Percentiles rank a stretch among this genome's conserved stretches.
Evolutionary conservation across 2,329 filamentous ascomycete genomes (phyloP).

Genomic region (Paraconiothyrium sp.): DNA sequence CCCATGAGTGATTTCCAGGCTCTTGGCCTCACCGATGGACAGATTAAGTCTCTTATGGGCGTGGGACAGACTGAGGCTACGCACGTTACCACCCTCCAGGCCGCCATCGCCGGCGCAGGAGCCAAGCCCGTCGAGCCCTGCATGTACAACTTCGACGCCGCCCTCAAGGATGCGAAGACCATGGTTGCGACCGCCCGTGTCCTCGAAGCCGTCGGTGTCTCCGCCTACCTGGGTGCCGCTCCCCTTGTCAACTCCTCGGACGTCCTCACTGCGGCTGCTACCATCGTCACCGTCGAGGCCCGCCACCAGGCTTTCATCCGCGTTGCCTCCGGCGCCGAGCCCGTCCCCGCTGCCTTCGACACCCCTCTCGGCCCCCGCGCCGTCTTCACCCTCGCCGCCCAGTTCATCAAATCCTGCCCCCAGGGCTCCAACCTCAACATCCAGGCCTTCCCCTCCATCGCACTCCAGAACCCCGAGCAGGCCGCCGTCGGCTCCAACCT

Average conservation of each 20-base stretch:
- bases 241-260: slow-evolving; percentile 68
- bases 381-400: slow-evolving; percentile 77
- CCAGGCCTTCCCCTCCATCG: slow-evolving; percentile 67
- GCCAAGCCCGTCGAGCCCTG: slow-evolving; percentile 73
- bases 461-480: slow-evolving; percentile 62
- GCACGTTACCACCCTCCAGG: slow-evolving; percentile 69
- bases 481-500: slow-evolving; percentile 51
- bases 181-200: slow-evolving; percentile 77
- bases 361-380: slow-evolving; percentile 72
- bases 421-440: slow-evolving; percentile 69
- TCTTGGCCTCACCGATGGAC: slow-evolving; percentile 64
- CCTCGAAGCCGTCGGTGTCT: slow-evolving; percentile 77
- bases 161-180: slow-evolving; percentile 68
- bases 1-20: slow-evolving; percentile 70
- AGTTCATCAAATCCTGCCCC: slow-evolving; percentile 77
- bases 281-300: slow-evolving; percentile 77
- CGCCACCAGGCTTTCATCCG: slow-evolving; percentile 79
- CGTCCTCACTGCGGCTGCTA: slow-evolving; percentile 72
- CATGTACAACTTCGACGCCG: slow-evolving; percentile 71
- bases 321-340: slow-evolving; percentile 64
- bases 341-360: slow-evolving; percentile 75
- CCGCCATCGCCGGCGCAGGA: slow-evolving; percentile 69
- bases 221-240: slow-evolving; percentile 76
- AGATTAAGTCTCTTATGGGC: slow-evolving; percentile 68
- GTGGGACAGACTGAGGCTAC: slow-evolving; percentile 71